phyloP scores from a whole-genome alignment of 331 rosid genomes.

The Rosa hybrid region DNA sequence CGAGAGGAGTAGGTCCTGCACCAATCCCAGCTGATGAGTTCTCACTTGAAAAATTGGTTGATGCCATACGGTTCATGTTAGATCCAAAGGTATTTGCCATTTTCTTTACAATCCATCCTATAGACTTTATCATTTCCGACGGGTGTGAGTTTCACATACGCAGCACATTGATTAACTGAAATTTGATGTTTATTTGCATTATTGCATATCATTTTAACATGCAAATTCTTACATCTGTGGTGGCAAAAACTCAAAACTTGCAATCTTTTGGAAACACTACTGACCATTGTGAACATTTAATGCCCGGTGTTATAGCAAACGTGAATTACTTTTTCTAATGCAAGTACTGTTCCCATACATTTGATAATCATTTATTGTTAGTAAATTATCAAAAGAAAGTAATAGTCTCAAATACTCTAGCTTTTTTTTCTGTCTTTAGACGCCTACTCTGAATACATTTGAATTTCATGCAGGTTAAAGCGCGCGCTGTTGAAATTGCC shows the following conservation, averaged over 20 bases:
- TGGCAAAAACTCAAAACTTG: neutral
- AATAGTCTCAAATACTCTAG: neutral
- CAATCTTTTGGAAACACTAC: neutral
- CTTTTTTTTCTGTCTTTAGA: neutral
- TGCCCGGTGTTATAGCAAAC: neutral
- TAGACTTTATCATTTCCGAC: neutral
- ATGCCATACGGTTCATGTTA: constrained; percentile 79
- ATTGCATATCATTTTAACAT: neutral
- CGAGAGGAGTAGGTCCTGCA: constrained; percentile 90
- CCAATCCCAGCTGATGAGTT: constrained; percentile 76
- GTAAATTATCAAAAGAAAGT: neutral
- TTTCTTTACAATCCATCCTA: neutral
- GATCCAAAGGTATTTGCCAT: constrained; percentile 59
- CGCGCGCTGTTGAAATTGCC: constrained; percentile 60
- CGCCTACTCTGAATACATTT: neutral
- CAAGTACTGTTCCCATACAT: neutral
- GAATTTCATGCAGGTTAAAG: constrained; percentile 60
- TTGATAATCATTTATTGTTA: neutral
- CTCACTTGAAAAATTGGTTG: constrained; percentile 63
- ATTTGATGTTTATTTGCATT: neutral
- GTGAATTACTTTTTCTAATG: neutral
- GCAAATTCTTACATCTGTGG: neutral
- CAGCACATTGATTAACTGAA: neutral
- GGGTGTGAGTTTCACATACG: neutral
- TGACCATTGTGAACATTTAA: neutral